Percentiles rank a stretch among this genome's conserved stretches.
Evolutionary conservation across 306 rosid genomes (phyloP).

Genomic region (Pueraria montana): DNA sequence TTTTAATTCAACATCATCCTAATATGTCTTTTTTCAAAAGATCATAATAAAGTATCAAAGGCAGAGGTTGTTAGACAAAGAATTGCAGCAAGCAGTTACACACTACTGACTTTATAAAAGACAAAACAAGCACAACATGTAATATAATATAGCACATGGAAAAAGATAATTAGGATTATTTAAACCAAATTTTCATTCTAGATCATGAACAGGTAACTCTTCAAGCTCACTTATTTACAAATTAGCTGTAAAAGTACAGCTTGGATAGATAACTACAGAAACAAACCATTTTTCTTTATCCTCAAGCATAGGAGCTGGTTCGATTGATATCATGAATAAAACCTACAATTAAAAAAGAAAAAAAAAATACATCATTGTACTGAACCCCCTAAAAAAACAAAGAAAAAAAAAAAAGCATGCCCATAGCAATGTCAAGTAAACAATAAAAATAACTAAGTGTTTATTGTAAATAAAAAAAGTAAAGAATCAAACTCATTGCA

Average conservation of each 20-base stretch:
- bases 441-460: neutral
- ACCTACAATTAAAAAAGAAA: slow-evolving; percentile 62
- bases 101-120: slow-evolving; percentile 19
- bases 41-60: slow-evolving; percentile 4
- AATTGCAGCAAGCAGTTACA: slow-evolving; percentile 7
- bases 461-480: neutral
- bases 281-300: slow-evolving; percentile 99
- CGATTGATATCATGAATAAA: slow-evolving; percentile 97
- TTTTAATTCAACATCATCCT: slow-evolving; percentile 31
- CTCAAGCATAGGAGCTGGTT: slow-evolving; percentile 99
- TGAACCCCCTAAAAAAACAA: slow-evolving; percentile 23
- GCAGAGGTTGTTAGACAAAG: slow-evolving; percentile 2
- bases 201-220: slow-evolving; percentile 22
- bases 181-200: slow-evolving; percentile 34
- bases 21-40: neutral
- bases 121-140: slow-evolving; percentile 12
- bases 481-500: neutral
- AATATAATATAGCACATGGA: slow-evolving; percentile 10
- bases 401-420: neutral
- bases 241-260: slow-evolving; percentile 32
- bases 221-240: slow-evolving; percentile 29
- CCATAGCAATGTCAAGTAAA: slow-evolving; percentile 4
- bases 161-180: slow-evolving; percentile 19
- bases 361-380: slow-evolving; percentile 40
- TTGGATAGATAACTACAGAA: slow-evolving; percentile 46